phyloP scores from a whole-genome alignment of 192 early-diverging fungal genomes.

The Umbelopsis vinacea region DNA sequence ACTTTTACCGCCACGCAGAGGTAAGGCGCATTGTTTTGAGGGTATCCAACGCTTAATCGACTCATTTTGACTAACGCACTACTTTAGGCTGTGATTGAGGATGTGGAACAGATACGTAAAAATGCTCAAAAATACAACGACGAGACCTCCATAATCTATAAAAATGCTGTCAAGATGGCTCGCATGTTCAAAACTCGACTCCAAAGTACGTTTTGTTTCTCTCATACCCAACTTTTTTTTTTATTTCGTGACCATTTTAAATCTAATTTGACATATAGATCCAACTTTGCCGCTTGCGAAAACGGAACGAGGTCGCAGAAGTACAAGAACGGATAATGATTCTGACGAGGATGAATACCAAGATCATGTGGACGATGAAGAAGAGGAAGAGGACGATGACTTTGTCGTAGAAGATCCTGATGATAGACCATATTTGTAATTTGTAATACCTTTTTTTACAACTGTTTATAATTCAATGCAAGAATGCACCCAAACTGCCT shows the following conservation, averaged over 20 bases:
- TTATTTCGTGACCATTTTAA: too few relatives aligned
- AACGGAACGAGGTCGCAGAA: constrained; percentile 38
- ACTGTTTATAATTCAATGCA: not conserved
- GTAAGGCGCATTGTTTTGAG: constrained; percentile 31
- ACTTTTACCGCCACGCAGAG: constrained; percentile 65
- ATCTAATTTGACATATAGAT: constrained; percentile 26
- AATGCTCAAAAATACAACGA: constrained; percentile 75
- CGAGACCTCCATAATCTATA: constrained; percentile 44
- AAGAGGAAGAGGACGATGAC: constrained; percentile 31
- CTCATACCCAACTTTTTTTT: not conserved
- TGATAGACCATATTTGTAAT: constrained; percentile 10
- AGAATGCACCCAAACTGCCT: too few relatives aligned
- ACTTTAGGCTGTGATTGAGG: constrained; percentile 65
- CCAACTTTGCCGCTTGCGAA: constrained; percentile 35
- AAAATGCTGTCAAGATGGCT: constrained; percentile 47
- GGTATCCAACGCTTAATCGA: not conserved
- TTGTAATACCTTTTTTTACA: not conserved
- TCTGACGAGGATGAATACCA: constrained; percentile 42
- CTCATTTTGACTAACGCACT: not conserved
- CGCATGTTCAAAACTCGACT: constrained; percentile 48
- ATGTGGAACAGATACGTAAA: constrained; percentile 64
- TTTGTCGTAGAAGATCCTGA: constrained; percentile 29
- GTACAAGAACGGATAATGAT: constrained; percentile 33
- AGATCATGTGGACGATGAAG: constrained; percentile 40
- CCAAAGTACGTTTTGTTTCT: constrained; percentile 41